Percentiles rank a stretch among this genome's conserved stretches.
Evolutionary conservation across 352 stramenopile genomes (phyloP).

Genomic region (Globisporangium spiculum): DNA sequence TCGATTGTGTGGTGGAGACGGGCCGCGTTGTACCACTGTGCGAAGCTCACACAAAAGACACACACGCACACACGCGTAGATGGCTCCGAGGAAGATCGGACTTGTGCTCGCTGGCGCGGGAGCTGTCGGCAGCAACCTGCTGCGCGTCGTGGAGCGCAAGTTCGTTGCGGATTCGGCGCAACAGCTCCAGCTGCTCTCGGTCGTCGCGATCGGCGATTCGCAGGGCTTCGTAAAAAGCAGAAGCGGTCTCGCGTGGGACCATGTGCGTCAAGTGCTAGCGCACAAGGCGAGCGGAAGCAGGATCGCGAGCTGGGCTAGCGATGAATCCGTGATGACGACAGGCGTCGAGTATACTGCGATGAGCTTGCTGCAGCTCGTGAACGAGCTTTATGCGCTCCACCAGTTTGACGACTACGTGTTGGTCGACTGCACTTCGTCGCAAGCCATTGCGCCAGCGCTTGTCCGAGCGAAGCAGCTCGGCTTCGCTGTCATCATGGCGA

Average conservation of each 20-base stretch:
- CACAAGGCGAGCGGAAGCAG: slow-evolving; percentile 6
- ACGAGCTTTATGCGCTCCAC: slow-evolving; percentile 11
- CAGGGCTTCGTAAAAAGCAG: slow-evolving; percentile 14
- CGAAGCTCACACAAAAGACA: background rate
- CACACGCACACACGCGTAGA: background rate
- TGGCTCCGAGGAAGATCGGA: slow-evolving; percentile 7
- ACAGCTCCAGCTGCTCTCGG: slow-evolving; percentile 2
- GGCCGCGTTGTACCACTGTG: background rate
- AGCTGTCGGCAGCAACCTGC: slow-evolving; percentile 22
- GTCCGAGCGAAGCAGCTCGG: slow-evolving; percentile 20
- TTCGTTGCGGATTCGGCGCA: background rate
- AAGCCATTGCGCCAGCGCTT: slow-evolving; percentile 18
- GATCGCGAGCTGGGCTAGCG: background rate
- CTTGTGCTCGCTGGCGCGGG: slow-evolving; percentile 29
- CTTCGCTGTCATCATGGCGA: slow-evolving; percentile 40
- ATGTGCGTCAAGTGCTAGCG: background rate
- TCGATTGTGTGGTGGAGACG: slow-evolving; percentile 6
- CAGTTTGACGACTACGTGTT: slow-evolving; percentile 21
- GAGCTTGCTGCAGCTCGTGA: slow-evolving; percentile 8
- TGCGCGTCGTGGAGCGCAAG: slow-evolving; percentile 22
- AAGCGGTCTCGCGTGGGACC: background rate
- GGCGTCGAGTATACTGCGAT: background rate
- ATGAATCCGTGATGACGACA: background rate
- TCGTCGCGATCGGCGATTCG: slow-evolving; percentile 33
- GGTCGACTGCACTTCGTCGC: slow-evolving; percentile 30